Conservation (phyloP, 2,329 filamentous ascomycete species). For the Huntiella abstrusa region DNA sequence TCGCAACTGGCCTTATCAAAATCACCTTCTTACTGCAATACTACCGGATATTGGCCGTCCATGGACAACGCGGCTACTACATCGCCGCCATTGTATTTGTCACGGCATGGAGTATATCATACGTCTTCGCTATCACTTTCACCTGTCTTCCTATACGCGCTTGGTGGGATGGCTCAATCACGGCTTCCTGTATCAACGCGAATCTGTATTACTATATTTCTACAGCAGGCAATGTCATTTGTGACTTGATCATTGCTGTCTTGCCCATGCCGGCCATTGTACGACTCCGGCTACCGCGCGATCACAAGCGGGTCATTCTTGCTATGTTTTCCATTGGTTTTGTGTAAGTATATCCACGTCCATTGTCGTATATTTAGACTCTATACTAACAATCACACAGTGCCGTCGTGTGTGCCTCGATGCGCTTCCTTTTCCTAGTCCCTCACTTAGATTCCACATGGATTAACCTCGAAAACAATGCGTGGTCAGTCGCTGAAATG, state of each 20-base stretch:
- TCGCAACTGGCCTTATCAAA: conserved; percentile 17
- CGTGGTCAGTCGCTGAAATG: conserved; percentile 15
- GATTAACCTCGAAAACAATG: conserved; percentile 14
- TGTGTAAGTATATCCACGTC: conserved; percentile 12
- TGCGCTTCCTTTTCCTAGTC: conserved; percentile 14
- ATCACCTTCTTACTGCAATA: conserved; percentile 21
- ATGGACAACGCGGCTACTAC: conserved; percentile 15
- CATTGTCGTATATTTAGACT: neutral
- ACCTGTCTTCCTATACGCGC: conserved; percentile 16
- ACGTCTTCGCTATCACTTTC: conserved; percentile 15
- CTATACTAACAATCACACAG: neutral
- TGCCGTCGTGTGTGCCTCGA: conserved; percentile 14
- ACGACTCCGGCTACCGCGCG: conserved; percentile 13
- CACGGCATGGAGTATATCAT: conserved; percentile 15
- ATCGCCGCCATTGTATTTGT: conserved; percentile 15
- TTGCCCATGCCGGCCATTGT: conserved; percentile 16
- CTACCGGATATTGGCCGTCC: conserved; percentile 18
- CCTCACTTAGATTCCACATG: conserved; percentile 13
- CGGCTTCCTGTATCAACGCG: conserved; percentile 13
- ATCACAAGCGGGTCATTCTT: conserved; percentile 15
- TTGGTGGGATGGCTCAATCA: conserved; percentile 15
- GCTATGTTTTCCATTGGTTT: conserved; percentile 17
- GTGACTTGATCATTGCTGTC: conserved; percentile 15
- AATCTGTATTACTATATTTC: conserved; percentile 15
- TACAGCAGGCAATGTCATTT: conserved; percentile 16